Evolutionary conservation across 805 yeast genomes (phyloP).

Genomic region (Yarrowia hollandica): DNA sequence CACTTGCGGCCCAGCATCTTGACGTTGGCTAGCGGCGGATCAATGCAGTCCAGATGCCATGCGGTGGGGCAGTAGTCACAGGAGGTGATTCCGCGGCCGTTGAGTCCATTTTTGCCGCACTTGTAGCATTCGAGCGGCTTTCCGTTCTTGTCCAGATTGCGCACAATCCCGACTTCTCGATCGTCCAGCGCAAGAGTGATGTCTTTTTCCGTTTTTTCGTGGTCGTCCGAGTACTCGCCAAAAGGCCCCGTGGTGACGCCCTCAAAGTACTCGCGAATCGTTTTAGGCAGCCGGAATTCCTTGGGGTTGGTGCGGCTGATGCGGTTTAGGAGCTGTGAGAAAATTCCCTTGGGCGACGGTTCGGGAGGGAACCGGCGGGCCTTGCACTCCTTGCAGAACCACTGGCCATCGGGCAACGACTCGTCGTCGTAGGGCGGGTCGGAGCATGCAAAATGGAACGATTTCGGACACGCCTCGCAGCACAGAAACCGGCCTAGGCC

Average conservation of each 20-base stretch:
- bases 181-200: constrained; percentile 30
- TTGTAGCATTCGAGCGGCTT: constrained; percentile 68
- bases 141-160: constrained; percentile 65
- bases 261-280: constrained; percentile 67
- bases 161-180: constrained; percentile 32
- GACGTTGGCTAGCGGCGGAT: constrained; percentile 69
- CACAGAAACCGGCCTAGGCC: constrained; percentile 86
- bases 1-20: constrained; percentile 77
- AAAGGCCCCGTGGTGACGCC: constrained; percentile 65
- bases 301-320: constrained; percentile 62
- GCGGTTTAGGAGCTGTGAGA: constrained; percentile 59
- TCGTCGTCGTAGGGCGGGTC: constrained; percentile 84
- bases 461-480: constrained; percentile 89
- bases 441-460: constrained; percentile 89
- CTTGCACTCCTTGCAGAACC: constrained; percentile 83
- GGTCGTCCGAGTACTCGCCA: constrained; percentile 73
- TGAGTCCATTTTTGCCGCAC: constrained; percentile 71
- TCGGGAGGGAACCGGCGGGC: constrained; percentile 47
- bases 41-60: constrained; percentile 89
- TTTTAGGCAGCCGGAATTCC: constrained; percentile 66
- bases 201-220: constrained; percentile 50
- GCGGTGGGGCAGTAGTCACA: constrained; percentile 82
- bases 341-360: constrained; percentile 45
- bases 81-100: constrained; percentile 56
- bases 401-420: constrained; percentile 77